Conservation (phyloP, 192 early-diverging fungal genomes). For the Cetraspora pellucida region DNA sequence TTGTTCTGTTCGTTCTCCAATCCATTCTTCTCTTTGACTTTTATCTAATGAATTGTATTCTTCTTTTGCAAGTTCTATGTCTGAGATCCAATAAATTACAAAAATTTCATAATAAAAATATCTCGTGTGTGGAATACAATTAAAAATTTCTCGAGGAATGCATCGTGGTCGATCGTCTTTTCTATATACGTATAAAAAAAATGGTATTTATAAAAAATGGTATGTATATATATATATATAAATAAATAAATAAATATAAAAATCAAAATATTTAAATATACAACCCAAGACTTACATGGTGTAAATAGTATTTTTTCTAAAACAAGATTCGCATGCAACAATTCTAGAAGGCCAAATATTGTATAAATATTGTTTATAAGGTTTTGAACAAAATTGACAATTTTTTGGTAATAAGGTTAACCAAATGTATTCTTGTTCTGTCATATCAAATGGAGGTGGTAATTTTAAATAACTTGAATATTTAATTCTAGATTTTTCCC, state of each 20-base stretch:
- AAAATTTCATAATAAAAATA: slow-evolving; percentile 2
- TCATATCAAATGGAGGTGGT: slow-evolving; percentile 5
- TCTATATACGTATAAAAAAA: neutral
- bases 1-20: neutral
- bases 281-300: neutral
- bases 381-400: neutral
- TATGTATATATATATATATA: neutral
- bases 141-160: neutral
- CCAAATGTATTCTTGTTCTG: slow-evolving; percentile 18
- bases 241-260: neutral
- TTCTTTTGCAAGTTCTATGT: neutral
- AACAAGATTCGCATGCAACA: neutral
- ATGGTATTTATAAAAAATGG: neutral
- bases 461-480: neutral
- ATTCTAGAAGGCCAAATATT: slow-evolving; percentile 1
- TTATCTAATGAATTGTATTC: neutral
- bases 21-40: neutral
- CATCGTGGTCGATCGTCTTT: neutral
- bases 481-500: slow-evolving; percentile 1
- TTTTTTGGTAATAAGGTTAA: slow-evolving; percentile 2
- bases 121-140: neutral
- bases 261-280: neutral
- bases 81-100: neutral
- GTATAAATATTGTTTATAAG: neutral
- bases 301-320: neutral